Percentiles rank a stretch among this genome's conserved stretches.
Conservation (phyloP, 2,329 filamentous ascomycete species). For the Diaporthe ilicicola region DNA sequence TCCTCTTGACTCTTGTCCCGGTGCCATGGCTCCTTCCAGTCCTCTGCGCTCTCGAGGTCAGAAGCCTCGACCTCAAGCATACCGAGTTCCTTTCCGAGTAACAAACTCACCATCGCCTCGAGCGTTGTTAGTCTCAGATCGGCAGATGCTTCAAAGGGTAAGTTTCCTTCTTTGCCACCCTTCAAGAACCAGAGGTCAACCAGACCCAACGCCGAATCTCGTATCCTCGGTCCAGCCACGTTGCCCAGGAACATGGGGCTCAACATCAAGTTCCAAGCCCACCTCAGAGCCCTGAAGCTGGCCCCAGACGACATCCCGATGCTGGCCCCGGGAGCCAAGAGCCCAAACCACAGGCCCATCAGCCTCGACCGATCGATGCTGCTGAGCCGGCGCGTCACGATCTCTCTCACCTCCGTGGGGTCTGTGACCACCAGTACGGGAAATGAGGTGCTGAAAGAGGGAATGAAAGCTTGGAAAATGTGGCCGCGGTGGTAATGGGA, state of each 20-base stretch:
- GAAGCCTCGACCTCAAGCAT: background rate
- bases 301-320: background rate
- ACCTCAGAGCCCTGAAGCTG: constrained; percentile 3
- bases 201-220: background rate
- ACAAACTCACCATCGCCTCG: background rate
- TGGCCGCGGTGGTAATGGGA: background rate
- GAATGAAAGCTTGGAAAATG: constrained; percentile 1
- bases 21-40: background rate
- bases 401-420: background rate
- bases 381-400: background rate
- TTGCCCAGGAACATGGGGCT: background rate
- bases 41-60: background rate
- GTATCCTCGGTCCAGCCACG: constrained; percentile 2
- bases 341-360: constrained; percentile 9
- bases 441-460: background rate
- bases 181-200: background rate
- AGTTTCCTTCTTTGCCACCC: no score
- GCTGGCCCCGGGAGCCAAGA: background rate
- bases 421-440: constrained; percentile 3
- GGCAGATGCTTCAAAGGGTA: background rate
- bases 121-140: constrained; percentile 1
- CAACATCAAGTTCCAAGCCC: constrained; percentile 1
- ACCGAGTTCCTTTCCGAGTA: background rate
- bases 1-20: background rate
- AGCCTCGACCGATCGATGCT: constrained; percentile 5